Conservation (phyloP, 2,329 filamentous ascomycete species). For the Botryosphaeria dothidea region DNA sequence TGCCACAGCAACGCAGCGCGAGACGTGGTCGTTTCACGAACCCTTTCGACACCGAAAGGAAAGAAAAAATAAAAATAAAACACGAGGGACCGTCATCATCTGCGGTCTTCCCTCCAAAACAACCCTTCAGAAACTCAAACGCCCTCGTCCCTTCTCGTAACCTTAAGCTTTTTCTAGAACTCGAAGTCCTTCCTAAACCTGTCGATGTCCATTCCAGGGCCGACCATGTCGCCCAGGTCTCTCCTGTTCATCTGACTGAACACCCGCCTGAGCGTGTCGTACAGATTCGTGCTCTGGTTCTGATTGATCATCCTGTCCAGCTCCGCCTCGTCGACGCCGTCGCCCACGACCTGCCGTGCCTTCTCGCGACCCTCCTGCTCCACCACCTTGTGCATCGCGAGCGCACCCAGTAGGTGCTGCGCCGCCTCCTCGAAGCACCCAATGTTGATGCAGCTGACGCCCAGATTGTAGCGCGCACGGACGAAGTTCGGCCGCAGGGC, state of each 20-base stretch:
- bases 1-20: not conserved
- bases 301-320: conserved; percentile 88
- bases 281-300: conserved; percentile 95
- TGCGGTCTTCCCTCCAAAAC: not conserved
- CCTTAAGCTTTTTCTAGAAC: too few species aligned
- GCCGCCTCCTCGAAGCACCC: conserved; percentile 93
- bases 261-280: conserved; percentile 91
- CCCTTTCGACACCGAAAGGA: too few species aligned
- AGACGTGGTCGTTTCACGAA: not conserved
- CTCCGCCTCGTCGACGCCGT: conserved; percentile 65
- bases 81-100: not conserved
- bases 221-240: conserved; percentile 84
- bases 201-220: conserved; percentile 87
- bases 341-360: conserved; percentile 74
- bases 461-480: conserved; percentile 92
- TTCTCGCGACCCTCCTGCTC: conserved; percentile 82
- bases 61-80: too few species aligned
- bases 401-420: conserved; percentile 84
- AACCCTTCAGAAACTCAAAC: not conserved
- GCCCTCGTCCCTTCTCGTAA: not conserved
- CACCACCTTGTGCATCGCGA: conserved; percentile 94
- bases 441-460: conserved; percentile 96
- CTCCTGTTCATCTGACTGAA: conserved; percentile 93
- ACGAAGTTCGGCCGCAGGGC: conserved; percentile 94
- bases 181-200: conserved; percentile 89